Conservation (phyloP, 1,284 basidiomycete genomes). For the Thelephora terrestris region DNA sequence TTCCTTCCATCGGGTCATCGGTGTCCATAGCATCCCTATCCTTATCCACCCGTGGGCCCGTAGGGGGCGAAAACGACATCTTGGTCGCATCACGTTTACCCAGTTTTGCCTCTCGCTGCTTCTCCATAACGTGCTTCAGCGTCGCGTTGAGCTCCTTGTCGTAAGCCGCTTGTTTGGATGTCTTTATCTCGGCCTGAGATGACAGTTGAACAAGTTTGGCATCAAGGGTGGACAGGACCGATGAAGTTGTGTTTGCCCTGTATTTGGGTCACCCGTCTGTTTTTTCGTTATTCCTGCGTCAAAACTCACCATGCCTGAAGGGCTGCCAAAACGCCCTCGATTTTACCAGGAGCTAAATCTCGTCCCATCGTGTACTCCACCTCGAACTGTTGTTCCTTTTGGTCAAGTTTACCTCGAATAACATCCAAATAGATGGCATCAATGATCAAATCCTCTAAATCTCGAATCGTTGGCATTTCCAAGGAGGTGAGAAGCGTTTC, state of each 20-base stretch:
- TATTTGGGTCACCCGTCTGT: constrained; percentile 2
- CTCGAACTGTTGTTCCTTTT: constrained; percentile 78
- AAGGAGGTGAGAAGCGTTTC: constrained; percentile 53
- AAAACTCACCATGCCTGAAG: constrained; percentile 61
- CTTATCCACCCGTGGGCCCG: constrained; percentile 19
- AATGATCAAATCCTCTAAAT: constrained; percentile 92
- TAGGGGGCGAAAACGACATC: constrained; percentile 15
- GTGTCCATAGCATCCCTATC: constrained; percentile 39
- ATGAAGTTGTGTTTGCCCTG: constrained; percentile 70
- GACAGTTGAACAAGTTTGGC: constrained; percentile 40
- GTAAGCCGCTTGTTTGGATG: constrained; percentile 28
- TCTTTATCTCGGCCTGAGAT: constrained; percentile 24
- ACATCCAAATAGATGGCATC: constrained; percentile 89
- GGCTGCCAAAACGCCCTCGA: constrained; percentile 49
- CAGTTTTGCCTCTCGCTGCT: constrained; percentile 30
- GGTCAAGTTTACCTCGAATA: constrained; percentile 84
- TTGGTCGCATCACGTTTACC: constrained; percentile 5
- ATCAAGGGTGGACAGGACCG: constrained; percentile 45
- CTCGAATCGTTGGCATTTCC: constrained; percentile 65
- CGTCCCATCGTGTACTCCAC: constrained; percentile 88
- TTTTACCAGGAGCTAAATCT: constrained; percentile 64
- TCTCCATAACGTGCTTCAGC: constrained; percentile 45
- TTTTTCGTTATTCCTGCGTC: background rate
- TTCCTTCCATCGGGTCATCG: constrained; percentile 32
- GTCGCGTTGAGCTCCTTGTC: constrained; percentile 37